Conservation (phyloP, 495 filamentous ascomycete species). For the Aspergillus hancockii region DNA sequence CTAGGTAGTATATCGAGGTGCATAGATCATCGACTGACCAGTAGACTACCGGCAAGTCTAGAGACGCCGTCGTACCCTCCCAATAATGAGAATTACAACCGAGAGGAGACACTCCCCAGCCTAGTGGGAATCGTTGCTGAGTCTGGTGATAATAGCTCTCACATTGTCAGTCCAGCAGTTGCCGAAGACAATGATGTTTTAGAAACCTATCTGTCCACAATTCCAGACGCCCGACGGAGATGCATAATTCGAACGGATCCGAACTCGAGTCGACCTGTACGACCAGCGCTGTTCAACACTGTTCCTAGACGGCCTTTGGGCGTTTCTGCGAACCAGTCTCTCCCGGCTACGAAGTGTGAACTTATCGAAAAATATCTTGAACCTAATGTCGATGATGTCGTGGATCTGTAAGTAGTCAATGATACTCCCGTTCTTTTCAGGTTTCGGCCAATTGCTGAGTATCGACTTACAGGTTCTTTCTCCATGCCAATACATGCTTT, state of each 20-base stretch:
- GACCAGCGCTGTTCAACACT: slow-evolving; percentile 57
- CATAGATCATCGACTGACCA: background rate
- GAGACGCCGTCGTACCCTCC: background rate
- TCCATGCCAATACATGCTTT: slow-evolving; percentile 37
- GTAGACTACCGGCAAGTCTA: background rate
- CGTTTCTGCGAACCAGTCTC: slow-evolving; percentile 25
- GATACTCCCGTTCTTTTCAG: background rate
- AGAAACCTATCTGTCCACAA: slow-evolving; percentile 30
- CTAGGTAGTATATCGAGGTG: background rate
- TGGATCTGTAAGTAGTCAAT: slow-evolving; percentile 30
- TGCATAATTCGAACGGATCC: slow-evolving; percentile 28
- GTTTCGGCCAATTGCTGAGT: background rate
- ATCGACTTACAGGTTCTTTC: slow-evolving; percentile 34
- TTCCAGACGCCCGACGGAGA: slow-evolving; percentile 26
- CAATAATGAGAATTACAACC: background rate
- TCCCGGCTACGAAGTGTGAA: slow-evolving; percentile 34
- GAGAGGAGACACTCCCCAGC: slow-evolving; percentile 11
- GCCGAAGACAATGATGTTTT: slow-evolving; percentile 34
- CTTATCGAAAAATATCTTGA: slow-evolving; percentile 42
- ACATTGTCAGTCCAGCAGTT: slow-evolving; percentile 37
- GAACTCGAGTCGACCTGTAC: slow-evolving; percentile 41
- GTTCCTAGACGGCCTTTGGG: slow-evolving; percentile 49
- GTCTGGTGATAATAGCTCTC: slow-evolving; percentile 23
- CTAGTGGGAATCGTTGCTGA: slow-evolving; percentile 19
- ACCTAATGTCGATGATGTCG: slow-evolving; percentile 30